A percentile compares a stretch with the other conserved stretches of the same genome.
Conservation (phyloP, 2,329 filamentous ascomycete species). For the Botrytis hyacinthi region DNA sequence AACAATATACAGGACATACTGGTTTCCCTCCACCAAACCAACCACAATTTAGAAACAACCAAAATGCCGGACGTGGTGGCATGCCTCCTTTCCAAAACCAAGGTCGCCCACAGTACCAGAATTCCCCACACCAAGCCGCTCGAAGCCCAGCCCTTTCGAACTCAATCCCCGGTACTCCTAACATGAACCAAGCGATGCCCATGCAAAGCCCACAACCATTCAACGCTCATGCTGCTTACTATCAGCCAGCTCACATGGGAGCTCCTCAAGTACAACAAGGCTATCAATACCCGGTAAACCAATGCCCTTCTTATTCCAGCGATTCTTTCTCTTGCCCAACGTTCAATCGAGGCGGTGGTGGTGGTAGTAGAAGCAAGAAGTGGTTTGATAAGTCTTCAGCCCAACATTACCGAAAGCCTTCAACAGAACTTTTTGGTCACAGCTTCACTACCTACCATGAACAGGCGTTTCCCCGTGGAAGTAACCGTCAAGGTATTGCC, state of each 20-base stretch:
- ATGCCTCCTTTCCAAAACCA: slow-evolving; percentile 49
- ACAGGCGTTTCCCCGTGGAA: slow-evolving; percentile 29
- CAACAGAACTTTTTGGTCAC: slow-evolving; percentile 34
- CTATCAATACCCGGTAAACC: slow-evolving; percentile 10
- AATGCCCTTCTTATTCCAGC: slow-evolving; percentile 39
- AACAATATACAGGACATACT: slow-evolving; percentile 49
- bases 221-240: slow-evolving; percentile 39
- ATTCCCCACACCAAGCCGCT: slow-evolving; percentile 64
- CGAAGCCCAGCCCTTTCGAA: slow-evolving; percentile 64
- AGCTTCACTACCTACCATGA: slow-evolving; percentile 25
- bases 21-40: slow-evolving; percentile 48
- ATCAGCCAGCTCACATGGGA: slow-evolving; percentile 40
- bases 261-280: slow-evolving; percentile 51
- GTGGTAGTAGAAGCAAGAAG: slow-evolving; percentile 25
- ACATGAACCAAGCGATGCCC: slow-evolving; percentile 65
- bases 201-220: slow-evolving; percentile 55
- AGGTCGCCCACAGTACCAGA: slow-evolving; percentile 51
- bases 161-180: slow-evolving; percentile 66
- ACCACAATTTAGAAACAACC: slow-evolving; percentile 34
- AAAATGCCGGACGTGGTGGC: slow-evolving; percentile 49
- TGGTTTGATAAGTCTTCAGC: slow-evolving; percentile 35
- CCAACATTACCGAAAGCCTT: slow-evolving; percentile 28
- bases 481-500: slow-evolving; percentile 25
- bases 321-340: slow-evolving; percentile 26
- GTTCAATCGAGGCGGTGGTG: neutral